These are phyloP conservation scores for Neoarthrinium moseri DNA, from an alignment of 2,329 filamentous ascomycete genomes.

Conservation along the genomic window DNA sequence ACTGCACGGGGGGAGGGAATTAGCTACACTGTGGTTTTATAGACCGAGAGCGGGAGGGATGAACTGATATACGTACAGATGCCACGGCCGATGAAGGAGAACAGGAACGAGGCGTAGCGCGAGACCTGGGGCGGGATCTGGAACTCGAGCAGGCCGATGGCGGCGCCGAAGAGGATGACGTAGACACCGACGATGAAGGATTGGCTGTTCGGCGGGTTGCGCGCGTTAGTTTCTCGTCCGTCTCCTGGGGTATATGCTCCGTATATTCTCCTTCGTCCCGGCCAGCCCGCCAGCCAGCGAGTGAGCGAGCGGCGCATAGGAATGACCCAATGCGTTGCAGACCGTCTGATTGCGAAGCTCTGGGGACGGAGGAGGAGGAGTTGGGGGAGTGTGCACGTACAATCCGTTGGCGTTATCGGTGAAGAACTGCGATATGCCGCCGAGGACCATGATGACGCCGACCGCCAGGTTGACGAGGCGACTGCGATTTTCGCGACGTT, in stretches of 20 bases:
- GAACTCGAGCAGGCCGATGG: conserved; percentile 79
- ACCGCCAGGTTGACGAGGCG: conserved; percentile 92
- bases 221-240: not conserved
- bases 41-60: no score
- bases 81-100: conserved; percentile 94
- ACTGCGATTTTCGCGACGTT: conserved; percentile 48
- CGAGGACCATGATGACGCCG: conserved; percentile 82
- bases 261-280: no score
- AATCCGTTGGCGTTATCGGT: conserved; percentile 39
- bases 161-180: conserved; percentile 85
- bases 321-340: no score
- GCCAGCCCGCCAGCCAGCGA: no score
- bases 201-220: conserved; percentile 52
- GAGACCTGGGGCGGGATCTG: conserved; percentile 91
- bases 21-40: not conserved
- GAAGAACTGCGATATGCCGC: conserved; percentile 75
- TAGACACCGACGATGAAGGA: conserved; percentile 80
- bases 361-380: conserved; percentile 31
- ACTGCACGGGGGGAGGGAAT: conserved; percentile 52
- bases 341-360: not conserved
- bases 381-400: conserved; percentile 43
- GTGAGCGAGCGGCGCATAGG: no score
- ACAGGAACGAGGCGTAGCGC: conserved; percentile 95
- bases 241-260: no score
- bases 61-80: conserved; percentile 66